Evolutionary conservation across 78 protist species (phyloP).

Genomic region (Monosiga brevicollis): DNA sequence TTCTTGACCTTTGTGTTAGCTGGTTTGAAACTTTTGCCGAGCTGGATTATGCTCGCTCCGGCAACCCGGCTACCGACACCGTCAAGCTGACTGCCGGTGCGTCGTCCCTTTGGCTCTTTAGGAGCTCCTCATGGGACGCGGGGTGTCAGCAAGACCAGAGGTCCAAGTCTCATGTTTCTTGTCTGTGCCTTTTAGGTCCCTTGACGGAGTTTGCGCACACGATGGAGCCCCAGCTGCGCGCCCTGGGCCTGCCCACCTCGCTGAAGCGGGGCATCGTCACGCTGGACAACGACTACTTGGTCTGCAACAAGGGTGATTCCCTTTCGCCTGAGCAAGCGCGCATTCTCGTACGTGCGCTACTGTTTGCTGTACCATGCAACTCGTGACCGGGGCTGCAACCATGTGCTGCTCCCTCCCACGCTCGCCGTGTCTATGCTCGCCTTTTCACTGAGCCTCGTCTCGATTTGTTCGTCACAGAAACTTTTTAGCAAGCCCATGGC

Average conservation of each 20-base stretch:
- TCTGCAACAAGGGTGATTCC: constrained; percentile 48
- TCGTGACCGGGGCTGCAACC: too few species aligned
- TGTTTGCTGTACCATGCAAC: neutral
- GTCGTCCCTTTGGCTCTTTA: neutral
- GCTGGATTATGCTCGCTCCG: constrained; percentile 77
- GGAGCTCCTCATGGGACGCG: too few species aligned
- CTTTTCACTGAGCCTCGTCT: too few species aligned
- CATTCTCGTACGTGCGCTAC: constrained; percentile 23
- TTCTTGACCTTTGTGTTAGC: neutral
- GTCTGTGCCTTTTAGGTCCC: too few species aligned
- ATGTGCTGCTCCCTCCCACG: too few species aligned
- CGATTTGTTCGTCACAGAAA: neutral
- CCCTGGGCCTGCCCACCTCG: constrained; percentile 9
- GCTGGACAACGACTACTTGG: constrained; percentile 38
- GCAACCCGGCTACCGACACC: constrained; percentile 54
- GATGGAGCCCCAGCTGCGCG: neutral
- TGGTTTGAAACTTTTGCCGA: constrained; percentile 28
- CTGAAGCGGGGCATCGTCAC: constrained; percentile 41
- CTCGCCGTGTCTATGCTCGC: too few species aligned
- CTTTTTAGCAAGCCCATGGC: neutral
- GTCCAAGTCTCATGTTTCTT: too few species aligned
- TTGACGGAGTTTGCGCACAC: neutral
- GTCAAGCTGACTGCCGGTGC: constrained; percentile 32
- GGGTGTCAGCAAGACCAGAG: too few species aligned
- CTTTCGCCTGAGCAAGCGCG: constrained; percentile 64